Evolutionary conservation across 2,329 filamentous ascomycete genomes (phyloP).

Genomic region (Cryphonectria parasitica): DNA sequence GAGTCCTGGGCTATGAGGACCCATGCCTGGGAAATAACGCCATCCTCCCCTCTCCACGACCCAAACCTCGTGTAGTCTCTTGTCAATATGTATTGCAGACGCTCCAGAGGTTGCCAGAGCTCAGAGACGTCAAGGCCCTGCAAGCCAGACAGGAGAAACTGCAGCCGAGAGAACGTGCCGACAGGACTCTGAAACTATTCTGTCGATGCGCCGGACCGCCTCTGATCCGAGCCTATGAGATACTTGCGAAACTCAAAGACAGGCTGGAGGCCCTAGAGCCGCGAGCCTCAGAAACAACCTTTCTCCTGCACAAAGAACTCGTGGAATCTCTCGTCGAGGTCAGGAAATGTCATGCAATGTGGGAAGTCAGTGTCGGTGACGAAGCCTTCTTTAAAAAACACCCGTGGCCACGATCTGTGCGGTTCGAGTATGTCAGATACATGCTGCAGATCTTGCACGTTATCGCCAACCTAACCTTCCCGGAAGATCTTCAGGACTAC

Average conservation of each 20-base stretch:
- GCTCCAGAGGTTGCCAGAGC: constrained; percentile 16
- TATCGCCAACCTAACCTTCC: constrained; percentile 23
- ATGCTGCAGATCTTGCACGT: constrained; percentile 19
- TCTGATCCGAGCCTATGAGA: constrained; percentile 18
- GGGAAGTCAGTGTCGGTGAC: constrained; percentile 23
- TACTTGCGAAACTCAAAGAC: constrained; percentile 10
- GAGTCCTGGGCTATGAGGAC: constrained; percentile 15
- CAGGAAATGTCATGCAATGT: constrained; percentile 19
- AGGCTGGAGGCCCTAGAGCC: constrained; percentile 2
- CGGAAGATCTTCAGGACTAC: constrained; percentile 20
- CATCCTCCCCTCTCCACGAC: neutral
- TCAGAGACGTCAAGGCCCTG: constrained; percentile 13
- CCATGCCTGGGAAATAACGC: constrained; percentile 9
- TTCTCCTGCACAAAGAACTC: constrained; percentile 12
- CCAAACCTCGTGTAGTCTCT: constrained; percentile 8
- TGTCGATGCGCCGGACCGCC: constrained; percentile 23
- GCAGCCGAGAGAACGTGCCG: constrained; percentile 8
- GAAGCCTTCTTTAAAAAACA: constrained; percentile 22
- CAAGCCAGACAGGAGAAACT: constrained; percentile 20
- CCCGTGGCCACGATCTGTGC: constrained; percentile 11
- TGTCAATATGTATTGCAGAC: constrained; percentile 19
- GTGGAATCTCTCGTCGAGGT: constrained; percentile 22
- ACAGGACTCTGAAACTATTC: constrained; percentile 18
- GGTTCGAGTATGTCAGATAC: constrained; percentile 19
- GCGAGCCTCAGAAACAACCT: constrained; percentile 7